Conservation (phyloP, 2,329 filamentous ascomycete genomes). For the Calcarisporium arbuscula region DNA sequence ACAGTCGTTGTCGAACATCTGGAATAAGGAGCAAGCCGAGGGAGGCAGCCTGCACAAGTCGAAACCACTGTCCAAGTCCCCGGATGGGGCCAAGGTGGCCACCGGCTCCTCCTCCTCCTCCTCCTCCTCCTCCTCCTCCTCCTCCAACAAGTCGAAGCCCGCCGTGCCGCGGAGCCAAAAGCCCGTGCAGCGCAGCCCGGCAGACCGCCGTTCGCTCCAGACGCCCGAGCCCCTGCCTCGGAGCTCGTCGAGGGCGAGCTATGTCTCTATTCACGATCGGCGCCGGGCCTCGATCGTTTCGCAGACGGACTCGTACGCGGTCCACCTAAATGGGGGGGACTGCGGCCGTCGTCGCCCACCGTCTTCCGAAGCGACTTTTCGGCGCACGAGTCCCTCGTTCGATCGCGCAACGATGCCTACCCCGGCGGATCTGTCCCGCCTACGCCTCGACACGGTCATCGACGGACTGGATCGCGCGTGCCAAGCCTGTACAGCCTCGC, state of each 20-base stretch:
- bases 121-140: conserved; percentile 5
- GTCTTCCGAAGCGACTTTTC: conserved; percentile 18
- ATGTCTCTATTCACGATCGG: conserved; percentile 44
- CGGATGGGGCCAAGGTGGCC: conserved; percentile 8
- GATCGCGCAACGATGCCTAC: conserved; percentile 11
- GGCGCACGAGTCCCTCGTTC: conserved; percentile 15
- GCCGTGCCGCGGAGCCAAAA: conserved; percentile 3
- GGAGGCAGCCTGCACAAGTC: conserved; percentile 13
- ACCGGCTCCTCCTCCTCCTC: conserved; percentile 6
- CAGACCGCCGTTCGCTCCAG: conserved; percentile 7
- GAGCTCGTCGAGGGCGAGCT: conserved; percentile 40
- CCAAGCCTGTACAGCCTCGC: conserved; percentile 56
- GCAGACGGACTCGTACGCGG: conserved; percentile 48
- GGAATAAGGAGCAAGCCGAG: conserved; percentile 38
- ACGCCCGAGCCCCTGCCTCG: conserved; percentile 25
- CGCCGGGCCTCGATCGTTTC: conserved; percentile 50
- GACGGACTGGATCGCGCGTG: conserved; percentile 25
- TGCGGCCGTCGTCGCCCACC: conserved; percentile 38
- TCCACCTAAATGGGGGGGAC: conserved; percentile 34
- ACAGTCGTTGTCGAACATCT: conserved; percentile 40
- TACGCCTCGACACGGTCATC: conserved; percentile 15
- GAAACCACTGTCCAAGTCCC: conserved; percentile 18
- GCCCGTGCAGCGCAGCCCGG: conserved; percentile 3
- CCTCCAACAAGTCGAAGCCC: conserved; percentile 10
- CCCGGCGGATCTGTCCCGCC: conserved; percentile 14